Conservation (phyloP, 208 protist species). For the Angomonas deanei region DNA sequence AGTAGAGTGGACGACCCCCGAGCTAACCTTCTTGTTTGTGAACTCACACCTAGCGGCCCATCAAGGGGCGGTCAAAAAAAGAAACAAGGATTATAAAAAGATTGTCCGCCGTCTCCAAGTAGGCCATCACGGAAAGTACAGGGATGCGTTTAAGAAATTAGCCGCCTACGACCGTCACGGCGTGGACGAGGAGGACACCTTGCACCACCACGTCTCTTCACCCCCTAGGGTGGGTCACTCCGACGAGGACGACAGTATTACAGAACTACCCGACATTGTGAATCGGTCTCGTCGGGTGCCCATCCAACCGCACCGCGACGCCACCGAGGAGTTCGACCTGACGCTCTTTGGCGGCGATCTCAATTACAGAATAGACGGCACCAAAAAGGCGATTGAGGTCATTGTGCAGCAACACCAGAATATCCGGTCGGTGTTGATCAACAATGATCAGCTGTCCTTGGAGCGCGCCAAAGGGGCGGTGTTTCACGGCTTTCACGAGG, state of each 20-base stretch:
- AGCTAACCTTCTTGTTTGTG: constrained; percentile 83
- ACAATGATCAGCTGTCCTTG: constrained; percentile 89
- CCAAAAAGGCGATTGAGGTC: constrained; percentile 64
- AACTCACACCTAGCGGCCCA: constrained; percentile 89
- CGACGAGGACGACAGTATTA: not conserved
- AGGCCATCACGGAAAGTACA: constrained; percentile 32
- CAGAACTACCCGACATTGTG: not conserved
- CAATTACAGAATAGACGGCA: constrained; percentile 94
- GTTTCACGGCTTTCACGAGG: constrained; percentile 86
- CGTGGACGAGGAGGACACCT: constrained; percentile 6
- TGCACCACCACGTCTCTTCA: not conserved
- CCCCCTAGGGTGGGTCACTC: not conserved
- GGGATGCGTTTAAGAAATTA: constrained; percentile 25
- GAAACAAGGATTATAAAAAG: constrained; percentile 81
- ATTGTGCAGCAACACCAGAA: constrained; percentile 56
- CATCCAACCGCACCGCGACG: constrained; percentile 33
- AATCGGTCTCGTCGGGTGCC: not conserved
- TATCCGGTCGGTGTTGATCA: constrained; percentile 66
- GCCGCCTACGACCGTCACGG: not conserved
- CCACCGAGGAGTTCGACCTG: constrained; percentile 88
- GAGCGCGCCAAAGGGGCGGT: constrained; percentile 70
- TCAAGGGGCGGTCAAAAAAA: constrained; percentile 52
- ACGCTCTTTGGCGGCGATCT: constrained; percentile 93
- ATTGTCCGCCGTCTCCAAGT: constrained; percentile 60
- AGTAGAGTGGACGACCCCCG: constrained; percentile 8